A percentile compares a stretch with the other conserved stretches of the same genome.
phyloP scores from a whole-genome alignment of 805 yeast genomes.

The Metschnikowia continentalis region DNA sequence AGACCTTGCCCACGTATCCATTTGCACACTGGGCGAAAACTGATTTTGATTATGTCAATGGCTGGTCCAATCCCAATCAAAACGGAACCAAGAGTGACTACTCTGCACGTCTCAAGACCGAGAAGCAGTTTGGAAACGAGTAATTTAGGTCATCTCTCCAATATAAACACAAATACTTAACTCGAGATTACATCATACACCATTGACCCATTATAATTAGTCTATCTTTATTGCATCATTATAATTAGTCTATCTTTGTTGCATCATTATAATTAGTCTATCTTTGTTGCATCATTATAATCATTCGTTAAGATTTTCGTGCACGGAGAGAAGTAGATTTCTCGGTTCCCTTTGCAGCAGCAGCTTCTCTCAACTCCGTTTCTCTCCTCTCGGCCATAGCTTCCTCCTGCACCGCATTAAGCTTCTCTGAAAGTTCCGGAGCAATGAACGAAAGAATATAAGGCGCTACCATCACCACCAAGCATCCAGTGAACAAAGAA shows the following conservation, averaged over 20 bases:
- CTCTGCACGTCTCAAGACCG: conserved; percentile 20
- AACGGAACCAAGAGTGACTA: conserved; percentile 24
- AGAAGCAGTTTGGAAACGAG: conserved; percentile 15
- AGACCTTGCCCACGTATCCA: conserved; percentile 58
- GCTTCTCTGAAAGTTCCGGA: conserved; percentile 37
- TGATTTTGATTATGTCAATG: conserved; percentile 36
- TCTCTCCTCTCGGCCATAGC: neutral
- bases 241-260: no score
- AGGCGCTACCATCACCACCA: conserved; percentile 32
- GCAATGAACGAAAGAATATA: conserved; percentile 24
- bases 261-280: no score
- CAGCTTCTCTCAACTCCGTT: neutral
- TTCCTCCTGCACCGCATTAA: conserved; percentile 20
- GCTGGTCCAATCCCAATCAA: conserved; percentile 36
- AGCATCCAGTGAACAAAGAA: conserved; percentile 25
- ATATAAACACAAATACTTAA: no score
- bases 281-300: no score
- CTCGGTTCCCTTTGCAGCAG: neutral
- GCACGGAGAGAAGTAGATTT: neutral
- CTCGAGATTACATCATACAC: no score
- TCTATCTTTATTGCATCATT: no score
- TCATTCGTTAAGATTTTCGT: neutral
- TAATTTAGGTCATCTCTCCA: neutral
- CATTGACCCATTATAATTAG: no score
- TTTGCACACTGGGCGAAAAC: conserved; percentile 55